Evolutionary conservation across 805 yeast genomes (phyloP), one percentile per base, ranked within the genome.

Genomic region (Metahyphopichia silvanorum): DNA sequence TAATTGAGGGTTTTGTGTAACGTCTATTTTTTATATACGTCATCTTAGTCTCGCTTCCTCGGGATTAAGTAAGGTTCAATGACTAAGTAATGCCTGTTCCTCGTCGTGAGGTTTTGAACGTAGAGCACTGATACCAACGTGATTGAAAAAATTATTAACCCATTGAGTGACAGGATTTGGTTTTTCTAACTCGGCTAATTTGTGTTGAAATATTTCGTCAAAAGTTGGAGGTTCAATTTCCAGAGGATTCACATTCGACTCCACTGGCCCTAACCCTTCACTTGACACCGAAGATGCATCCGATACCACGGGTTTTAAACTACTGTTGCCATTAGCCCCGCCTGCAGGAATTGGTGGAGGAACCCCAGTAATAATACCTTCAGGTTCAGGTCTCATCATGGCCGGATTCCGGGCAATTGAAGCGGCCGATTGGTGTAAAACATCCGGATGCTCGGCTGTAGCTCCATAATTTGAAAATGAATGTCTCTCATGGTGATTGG

Each of bases 391-490:
- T 38, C 62, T 43, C 52, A 47, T 47, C 22, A 47, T 40, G 4
- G 60, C 46, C 7, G 58, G 53, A 36, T 69, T 69, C 46, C 76
- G 55, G 2, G 72, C 74, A 35, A 62, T 37, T 16, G 74, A 67
- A 0, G 74, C 76, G 7, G 65, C 65, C 3, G 67, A 53, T 35
- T 50, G 52, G 37, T 48, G 47, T 28, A 42, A 46, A 14, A 25
- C 15, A 25, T 25, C 27, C 6, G 21, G 10, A 18, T 29, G 25
- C 6, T 29, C 27, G 10, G 14, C 16, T 30, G 22, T 13, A 5
- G 34, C 18, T 17, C 30, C 27, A 23, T 23, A 23, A 16, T 22
- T 23, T 7, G 13, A 18, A 13, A 25, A 8, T 6, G 12, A 6
- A 12, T 22, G 13, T 8, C 31, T 31, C 16, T 24, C 18, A 10